Base-by-base conservation (phyloP, 306 rosid species). In the Senna tora region DNA sequence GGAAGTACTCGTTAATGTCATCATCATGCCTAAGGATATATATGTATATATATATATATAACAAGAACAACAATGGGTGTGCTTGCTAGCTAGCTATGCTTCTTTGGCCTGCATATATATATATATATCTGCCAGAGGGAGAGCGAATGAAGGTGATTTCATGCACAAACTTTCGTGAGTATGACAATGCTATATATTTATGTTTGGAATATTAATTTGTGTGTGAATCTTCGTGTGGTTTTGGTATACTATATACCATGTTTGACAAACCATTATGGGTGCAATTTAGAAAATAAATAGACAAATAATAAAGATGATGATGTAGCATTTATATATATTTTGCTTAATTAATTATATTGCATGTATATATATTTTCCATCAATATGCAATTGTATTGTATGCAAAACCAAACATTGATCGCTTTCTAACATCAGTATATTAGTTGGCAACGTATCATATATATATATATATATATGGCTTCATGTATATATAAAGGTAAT, bases 101-200 rank as follows among this genome's bases (percentile, higher is more conserved):
- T 54, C 36, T 52, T 13, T 16, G 34, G 32, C 41, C 41, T 57
- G 50, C 32, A 21, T 14, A 16, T 42, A 19, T 14, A 52, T 55
- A 57, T 67, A 25, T 43, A 30, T 51, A 22, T 36, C 5, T 39
- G 34, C 39, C 72, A 39, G 28, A 11, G 9, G 15, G 11, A 45
- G 32, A 61, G 67, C 15, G 19, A 62, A 53, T 50, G 33, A 62
- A 53, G 57, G 33, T 34, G 68, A 65, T 25, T 55, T 9, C 41
- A 12, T 33, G 54, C 51, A 53, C 12, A 19, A 19, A 36, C 39
- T 36, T 49, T 65, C 71, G 81, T 79, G 51, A 65, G 82, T 62
- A 47, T 63, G 78, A 54, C 77, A 78, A 67, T 81, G 79, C 82
- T 75, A 67, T 52, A 51, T 28, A 36, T 83, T 72, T 63, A 72